Evolutionary conservation across 2,329 filamentous ascomycete species (phyloP).

Genomic region (Didymosphaeria variabile): DNA sequence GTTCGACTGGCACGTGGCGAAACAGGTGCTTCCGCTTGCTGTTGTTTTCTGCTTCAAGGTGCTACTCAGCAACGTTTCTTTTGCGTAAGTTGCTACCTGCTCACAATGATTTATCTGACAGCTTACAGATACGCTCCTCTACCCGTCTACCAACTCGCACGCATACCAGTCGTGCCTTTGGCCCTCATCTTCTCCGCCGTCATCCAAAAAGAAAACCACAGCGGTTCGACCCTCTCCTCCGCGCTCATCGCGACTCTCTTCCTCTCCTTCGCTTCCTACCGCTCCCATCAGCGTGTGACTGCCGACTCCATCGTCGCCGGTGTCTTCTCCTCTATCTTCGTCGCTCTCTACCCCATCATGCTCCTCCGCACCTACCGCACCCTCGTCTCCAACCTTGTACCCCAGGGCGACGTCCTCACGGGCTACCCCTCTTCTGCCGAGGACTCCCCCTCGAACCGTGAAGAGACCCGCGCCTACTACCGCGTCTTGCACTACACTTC

Average conservation of each 20-base stretch:
- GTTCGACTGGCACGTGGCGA: conserved; percentile 59
- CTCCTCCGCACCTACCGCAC: conserved; percentile 60
- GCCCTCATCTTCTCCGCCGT: conserved; percentile 59
- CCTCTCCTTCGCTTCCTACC: conserved; percentile 59
- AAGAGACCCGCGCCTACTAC: conserved; percentile 62
- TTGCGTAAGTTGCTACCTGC: conserved; percentile 52
- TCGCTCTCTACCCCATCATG: conserved; percentile 61
- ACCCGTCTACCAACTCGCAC: conserved; percentile 62
- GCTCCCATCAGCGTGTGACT: conserved; percentile 57
- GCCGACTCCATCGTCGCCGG: conserved; percentile 62
- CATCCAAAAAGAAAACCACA: conserved; percentile 57
- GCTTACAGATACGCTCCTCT: conserved; percentile 58
- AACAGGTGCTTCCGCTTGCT: conserved; percentile 59
- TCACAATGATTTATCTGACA: conserved; percentile 14
- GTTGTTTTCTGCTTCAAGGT: conserved; percentile 61
- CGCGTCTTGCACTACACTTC: conserved; percentile 63
- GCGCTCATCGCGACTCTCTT: conserved; percentile 61
- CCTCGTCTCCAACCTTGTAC: conserved; percentile 55
- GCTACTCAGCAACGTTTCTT: conserved; percentile 63
- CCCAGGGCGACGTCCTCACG: conserved; percentile 55
- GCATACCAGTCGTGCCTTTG: conserved; percentile 61
- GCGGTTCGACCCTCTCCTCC: conserved; percentile 59
- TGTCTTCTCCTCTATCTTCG: conserved; percentile 62
- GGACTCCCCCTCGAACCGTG: conserved; percentile 46
- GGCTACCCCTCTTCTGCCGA: conserved; percentile 48